phyloP scores from a whole-genome alignment of 495 filamentous ascomycete species.

The Aspergillus wentii region DNA sequence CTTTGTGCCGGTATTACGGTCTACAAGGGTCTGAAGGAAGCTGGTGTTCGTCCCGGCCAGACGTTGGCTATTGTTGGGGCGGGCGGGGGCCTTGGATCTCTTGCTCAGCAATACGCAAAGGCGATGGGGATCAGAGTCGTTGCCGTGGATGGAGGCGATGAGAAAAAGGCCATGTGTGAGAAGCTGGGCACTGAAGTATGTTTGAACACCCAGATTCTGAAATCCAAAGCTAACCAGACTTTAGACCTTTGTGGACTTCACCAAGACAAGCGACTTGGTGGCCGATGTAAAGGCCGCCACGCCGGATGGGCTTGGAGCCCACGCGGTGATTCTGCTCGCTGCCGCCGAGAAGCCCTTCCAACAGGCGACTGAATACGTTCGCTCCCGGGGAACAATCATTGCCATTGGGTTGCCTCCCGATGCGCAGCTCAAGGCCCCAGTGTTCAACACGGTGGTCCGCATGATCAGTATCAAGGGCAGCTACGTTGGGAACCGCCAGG shows the following conservation, averaged over 20 bases:
- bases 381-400: slow-evolving; percentile 61
- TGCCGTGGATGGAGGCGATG: slow-evolving; percentile 74
- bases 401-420: slow-evolving; percentile 70
- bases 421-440: slow-evolving; percentile 63
- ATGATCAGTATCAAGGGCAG: slow-evolving; percentile 78
- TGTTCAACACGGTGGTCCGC: slow-evolving; percentile 68
- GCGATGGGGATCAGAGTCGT: slow-evolving; percentile 81
- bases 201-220: not conserved
- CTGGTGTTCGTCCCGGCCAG: slow-evolving; percentile 66
- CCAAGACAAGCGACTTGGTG: slow-evolving; percentile 56
- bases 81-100: slow-evolving; percentile 80
- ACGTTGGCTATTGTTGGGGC: slow-evolving; percentile 85
- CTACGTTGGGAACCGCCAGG: slow-evolving; percentile 74
- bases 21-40: slow-evolving; percentile 89
- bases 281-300: slow-evolving; percentile 63
- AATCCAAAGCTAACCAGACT: not conserved
- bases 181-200: slow-evolving; percentile 55
- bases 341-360: slow-evolving; percentile 80
- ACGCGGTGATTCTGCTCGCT: slow-evolving; percentile 70
- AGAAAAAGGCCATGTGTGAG: slow-evolving; percentile 65
- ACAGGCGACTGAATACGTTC: slow-evolving; percentile 72
- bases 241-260: slow-evolving; percentile 62
- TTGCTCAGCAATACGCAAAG: slow-evolving; percentile 81
- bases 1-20: slow-evolving; percentile 87
- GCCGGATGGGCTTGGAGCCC: slow-evolving; percentile 64